phyloP scores from a whole-genome alignment of 2,329 filamentous ascomycete genomes.

The Botryotinia convoluta region DNA sequence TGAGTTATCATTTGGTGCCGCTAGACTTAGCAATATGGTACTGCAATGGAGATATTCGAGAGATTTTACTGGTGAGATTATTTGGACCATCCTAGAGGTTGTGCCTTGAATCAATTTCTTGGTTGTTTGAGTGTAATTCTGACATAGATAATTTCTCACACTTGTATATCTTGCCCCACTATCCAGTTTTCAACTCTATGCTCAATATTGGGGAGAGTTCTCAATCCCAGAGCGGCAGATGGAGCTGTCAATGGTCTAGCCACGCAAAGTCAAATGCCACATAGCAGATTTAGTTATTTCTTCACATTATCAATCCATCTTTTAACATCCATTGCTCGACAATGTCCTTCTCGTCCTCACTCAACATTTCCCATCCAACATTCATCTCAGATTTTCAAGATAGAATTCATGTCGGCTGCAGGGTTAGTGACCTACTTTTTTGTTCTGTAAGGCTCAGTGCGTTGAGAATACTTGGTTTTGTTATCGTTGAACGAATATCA shows the following conservation, averaged over 20 bases:
- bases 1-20: not conserved
- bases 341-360: not conserved
- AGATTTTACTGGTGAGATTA: not conserved
- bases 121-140: not conserved
- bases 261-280: not conserved
- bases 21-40: not conserved
- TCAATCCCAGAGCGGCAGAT: not conserved
- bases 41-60: not conserved
- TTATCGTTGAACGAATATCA: not conserved
- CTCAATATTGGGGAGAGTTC: not conserved
- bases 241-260: not conserved
- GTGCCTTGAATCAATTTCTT: not conserved
- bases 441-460: not conserved
- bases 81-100: not conserved
- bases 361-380: not conserved
- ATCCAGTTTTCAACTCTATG: not conserved
- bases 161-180: not conserved
- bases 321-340: not conserved
- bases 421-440: not conserved
- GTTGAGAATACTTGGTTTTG: not conserved
- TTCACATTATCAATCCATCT: not conserved
- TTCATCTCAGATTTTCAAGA: not conserved
- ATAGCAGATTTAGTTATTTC: not conserved
- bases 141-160: not conserved
- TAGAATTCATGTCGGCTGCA: not conserved